Evolutionary conservation across 129 eudicot species (phyloP), one percentile per base, ranked within the genome.

Genomic region (Escallonia herrerae): DNA sequence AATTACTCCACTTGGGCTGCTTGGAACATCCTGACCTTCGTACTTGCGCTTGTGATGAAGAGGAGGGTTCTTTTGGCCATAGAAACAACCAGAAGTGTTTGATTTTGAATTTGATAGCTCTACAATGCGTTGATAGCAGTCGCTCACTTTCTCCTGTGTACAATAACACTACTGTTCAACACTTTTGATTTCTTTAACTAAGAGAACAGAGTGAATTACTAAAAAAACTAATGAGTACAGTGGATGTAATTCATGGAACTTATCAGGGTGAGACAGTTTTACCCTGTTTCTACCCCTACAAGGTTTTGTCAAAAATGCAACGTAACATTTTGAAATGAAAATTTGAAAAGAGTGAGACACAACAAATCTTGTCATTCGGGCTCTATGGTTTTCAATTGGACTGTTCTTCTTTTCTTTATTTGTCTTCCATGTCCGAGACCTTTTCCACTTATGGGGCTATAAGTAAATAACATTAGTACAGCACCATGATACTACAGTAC

Each of bases 1-100:
- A 14, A 79, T 83, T 14, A 83, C 85, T n/a, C 81, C 91, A 70
- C 69, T 79, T 53, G 90, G 84, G 59, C 90, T 84, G 42, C 72
- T 15, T 57, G 5, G 79, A 63, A 63, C 42, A 14, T 4, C 52
- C 61, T 73, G 33, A 22, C 33, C 83, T 63, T 52, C 69, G 51
- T 48, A 65, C 65, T 76, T 77, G 44, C 85, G 81, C 73, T 80
- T 86, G 10, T 62, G 67, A 22, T 22, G 33, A 22, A 22, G 33
- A 22, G 33, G 33, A 43, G 11, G 22, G 46, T 62, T 68, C 5
- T 47, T 67, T 43, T 72, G 69, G 52, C 43, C 66, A 46, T 57
- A 59, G 40, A 70, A 67, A 15, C 33, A 57, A 22, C 33, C 33
- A 22, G 33, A 22, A 22, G 33, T 22, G 33, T 22, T 22, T 22